Evolutionary conservation across 208 protist genomes (phyloP), one percentile per base, ranked within the genome.

Genomic region (Trypanosoma cruzi): DNA sequence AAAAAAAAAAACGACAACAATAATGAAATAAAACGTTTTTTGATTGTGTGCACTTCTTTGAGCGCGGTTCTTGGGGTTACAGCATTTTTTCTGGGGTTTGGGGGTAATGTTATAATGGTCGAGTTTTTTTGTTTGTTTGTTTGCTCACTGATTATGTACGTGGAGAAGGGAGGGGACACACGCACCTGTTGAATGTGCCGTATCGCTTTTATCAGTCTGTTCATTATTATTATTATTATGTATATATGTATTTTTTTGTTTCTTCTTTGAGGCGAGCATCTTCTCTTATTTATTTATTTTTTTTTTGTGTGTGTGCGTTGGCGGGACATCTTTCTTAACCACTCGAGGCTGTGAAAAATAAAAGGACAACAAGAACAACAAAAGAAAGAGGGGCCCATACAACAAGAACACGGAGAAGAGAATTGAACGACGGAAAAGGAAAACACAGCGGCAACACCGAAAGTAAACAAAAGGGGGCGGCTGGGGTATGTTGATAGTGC

Each of bases 101-200:
- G n/a, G n/a, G n/a, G n/a, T n/a, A n/a, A n/a, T n/a, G n/a, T n/a
- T n/a, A n/a, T n/a, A n/a, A n/a, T n/a, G n/a, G n/a, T n/a, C n/a
- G 40, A 44, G 10, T 63, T 63, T 49, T 29, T 62, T 40, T 62
- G 10, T 62, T 24, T 13, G 29, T 48, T 62, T 48, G 4, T 57
- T 57, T 20, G 16, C 28, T 28, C 53, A 31, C 7, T 62, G 10
- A 18, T 4, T 40, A 7, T 29, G 34, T 32, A 20, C 37, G 18
- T 52, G 29, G 14, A 32, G 46, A 42, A 28, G 46, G 46, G 20
- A 42, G 26, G 26, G 46, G 42, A 53, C 36, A 40, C 36, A 11
- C 36, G 36, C 36, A 40, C 36, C 36, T 4, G 7, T 53, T 53
- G 16, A 8, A 8, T 53, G 16, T 53, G 16, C 48, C n/a, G 16